phyloP scores from a whole-genome alignment of 2,329 filamentous ascomycete genomes.

The Lojkania enalia region DNA sequence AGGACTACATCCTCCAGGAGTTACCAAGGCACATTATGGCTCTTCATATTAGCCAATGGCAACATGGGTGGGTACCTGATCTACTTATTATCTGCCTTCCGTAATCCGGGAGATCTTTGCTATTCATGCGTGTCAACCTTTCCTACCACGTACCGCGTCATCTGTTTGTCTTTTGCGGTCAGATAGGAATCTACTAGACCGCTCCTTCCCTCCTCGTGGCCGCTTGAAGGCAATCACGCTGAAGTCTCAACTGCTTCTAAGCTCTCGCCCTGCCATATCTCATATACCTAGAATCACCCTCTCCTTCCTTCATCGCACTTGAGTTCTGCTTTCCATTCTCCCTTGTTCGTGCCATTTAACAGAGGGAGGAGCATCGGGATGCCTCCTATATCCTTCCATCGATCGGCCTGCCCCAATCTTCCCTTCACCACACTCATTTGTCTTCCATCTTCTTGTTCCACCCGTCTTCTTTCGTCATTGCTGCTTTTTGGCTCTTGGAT shows the following conservation, averaged over 20 bases:
- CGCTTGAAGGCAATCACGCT: not conserved
- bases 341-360: constrained; percentile 17
- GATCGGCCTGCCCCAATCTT: constrained; percentile 12
- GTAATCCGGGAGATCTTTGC: too few species aligned
- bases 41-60: too few species aligned
- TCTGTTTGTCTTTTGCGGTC: too few species aligned
- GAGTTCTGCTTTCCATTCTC: constrained; percentile 3
- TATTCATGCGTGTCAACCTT: too few species aligned
- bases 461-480: constrained; percentile 44
- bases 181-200: too few species aligned
- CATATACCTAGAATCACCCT: constrained; percentile 13
- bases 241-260: not conserved
- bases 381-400: constrained; percentile 27
- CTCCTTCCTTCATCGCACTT: too few species aligned
- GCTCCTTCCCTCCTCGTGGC: not conserved
- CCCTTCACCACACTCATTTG: constrained; percentile 39
- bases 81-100: too few species aligned
- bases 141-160: too few species aligned
- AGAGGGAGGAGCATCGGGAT: constrained; percentile 27
- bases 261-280: not conserved
- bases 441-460: constrained; percentile 42
- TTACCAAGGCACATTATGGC: too few species aligned
- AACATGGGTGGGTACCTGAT: too few species aligned
- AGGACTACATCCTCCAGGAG: too few species aligned
- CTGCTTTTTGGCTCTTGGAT: constrained; percentile 45